Conservation (phyloP, 805 yeast genomes). For the Metschnikowia drakensbergensis region DNA sequence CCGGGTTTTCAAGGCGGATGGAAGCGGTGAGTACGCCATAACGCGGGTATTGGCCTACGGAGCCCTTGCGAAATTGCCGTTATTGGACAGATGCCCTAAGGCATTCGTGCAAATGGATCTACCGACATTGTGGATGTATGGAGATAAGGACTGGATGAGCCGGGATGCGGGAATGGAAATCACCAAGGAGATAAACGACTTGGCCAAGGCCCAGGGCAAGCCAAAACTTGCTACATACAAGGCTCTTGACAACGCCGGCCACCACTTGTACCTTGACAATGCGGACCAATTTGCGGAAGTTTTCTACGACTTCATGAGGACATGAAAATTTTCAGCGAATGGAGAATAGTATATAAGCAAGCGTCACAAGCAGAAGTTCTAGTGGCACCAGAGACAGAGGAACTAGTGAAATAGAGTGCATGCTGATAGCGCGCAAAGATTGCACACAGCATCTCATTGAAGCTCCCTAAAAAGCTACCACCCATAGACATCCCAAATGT, state of each 20-base stretch:
- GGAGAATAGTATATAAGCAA: neutral
- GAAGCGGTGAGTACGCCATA: slow-evolving; percentile 63
- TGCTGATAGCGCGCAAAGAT: neutral
- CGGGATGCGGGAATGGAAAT: slow-evolving; percentile 49
- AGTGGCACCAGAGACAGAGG: neutral
- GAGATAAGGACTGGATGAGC: slow-evolving; percentile 72
- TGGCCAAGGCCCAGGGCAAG: slow-evolving; percentile 9
- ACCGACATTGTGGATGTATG: slow-evolving; percentile 59
- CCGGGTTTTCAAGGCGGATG: slow-evolving; percentile 49
- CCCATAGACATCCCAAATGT: slow-evolving; percentile 4
- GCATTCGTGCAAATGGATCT: slow-evolving; percentile 37
- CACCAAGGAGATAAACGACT: slow-evolving; percentile 21
- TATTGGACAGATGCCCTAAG: slow-evolving; percentile 48
- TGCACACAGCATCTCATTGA: neutral
- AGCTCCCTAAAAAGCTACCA: neutral
- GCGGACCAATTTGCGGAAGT: slow-evolving; percentile 31
- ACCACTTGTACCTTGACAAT: slow-evolving; percentile 53
- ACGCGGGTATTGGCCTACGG: slow-evolving; percentile 59
- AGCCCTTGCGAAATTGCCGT: slow-evolving; percentile 54
- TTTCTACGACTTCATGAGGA: slow-evolving; percentile 4
- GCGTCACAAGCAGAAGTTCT: neutral
- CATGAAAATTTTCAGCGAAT: neutral
- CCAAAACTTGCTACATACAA: slow-evolving; percentile 21
- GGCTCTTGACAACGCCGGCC: slow-evolving; percentile 45
- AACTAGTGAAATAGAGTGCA: neutral